Percentiles rank a stretch among this genome's conserved stretches.
Conservation (phyloP, 148 eudicot species). For the Limonium bicolor region DNA sequence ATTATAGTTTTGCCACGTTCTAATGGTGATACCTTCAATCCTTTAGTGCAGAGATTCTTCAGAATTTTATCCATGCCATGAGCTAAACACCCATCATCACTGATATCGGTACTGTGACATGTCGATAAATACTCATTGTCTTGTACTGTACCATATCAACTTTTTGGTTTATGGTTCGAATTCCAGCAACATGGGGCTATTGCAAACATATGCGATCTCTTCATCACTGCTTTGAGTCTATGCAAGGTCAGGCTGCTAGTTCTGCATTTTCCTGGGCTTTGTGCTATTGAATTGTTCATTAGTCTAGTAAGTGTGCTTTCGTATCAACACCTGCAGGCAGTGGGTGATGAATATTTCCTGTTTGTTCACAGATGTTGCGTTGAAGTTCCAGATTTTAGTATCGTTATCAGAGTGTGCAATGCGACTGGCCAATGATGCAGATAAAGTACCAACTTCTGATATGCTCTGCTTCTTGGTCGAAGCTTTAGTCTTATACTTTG, state of each 20-base stretch:
- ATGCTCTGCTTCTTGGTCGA: too few relatives aligned
- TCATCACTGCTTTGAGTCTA: conserved; percentile 38
- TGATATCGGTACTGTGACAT: conserved; percentile 35
- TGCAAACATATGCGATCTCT: conserved; percentile 88
- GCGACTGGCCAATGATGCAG: conserved; percentile 70
- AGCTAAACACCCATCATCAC: conserved; percentile 43
- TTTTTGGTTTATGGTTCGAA: conserved; percentile 32
- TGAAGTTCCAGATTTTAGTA: conserved; percentile 21
- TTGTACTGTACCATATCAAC: not conserved
- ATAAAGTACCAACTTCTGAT: conserved; percentile 50
- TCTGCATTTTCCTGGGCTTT: not conserved
- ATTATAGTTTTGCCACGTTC: not conserved
- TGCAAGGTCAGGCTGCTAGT: conserved; percentile 20
- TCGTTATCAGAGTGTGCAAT: conserved; percentile 45
- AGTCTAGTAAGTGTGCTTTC: too few relatives aligned
- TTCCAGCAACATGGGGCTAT: conserved; percentile 96
- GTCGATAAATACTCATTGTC: too few relatives aligned
- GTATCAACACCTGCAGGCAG: not conserved
- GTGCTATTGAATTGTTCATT: too few relatives aligned
- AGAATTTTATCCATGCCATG: conserved; percentile 51
- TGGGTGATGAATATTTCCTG: not conserved
- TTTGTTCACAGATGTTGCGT: conserved; percentile 24
- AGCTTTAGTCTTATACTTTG: conserved; percentile 18
- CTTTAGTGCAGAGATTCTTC: conserved; percentile 60
- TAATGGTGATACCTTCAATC: not conserved